phyloP scores from a whole-genome alignment of 495 filamentous ascomycete genomes.

The Talaromyces borbonicus region DNA sequence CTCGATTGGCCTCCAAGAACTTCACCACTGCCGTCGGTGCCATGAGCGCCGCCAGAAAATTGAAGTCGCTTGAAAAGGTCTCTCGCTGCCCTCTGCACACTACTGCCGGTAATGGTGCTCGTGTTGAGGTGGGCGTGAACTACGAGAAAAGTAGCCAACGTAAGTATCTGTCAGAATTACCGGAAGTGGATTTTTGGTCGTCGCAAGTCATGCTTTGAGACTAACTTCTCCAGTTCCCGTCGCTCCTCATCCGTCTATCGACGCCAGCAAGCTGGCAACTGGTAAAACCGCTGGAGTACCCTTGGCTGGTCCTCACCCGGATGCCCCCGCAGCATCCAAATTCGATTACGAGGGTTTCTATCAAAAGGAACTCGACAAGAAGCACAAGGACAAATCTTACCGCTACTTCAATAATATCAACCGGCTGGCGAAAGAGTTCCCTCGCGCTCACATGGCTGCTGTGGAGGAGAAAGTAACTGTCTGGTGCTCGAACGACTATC shows the following conservation, averaged over 20 bases:
- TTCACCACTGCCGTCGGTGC: constrained; percentile 34
- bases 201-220: not conserved
- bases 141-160: constrained; percentile 52
- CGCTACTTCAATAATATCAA: constrained; percentile 99
- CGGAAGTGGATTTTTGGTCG: not conserved
- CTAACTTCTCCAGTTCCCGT: constrained; percentile 13
- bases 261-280: constrained; percentile 4
- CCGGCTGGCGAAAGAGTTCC: constrained; percentile 90
- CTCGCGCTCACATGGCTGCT: constrained; percentile 80
- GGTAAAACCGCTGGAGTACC: constrained; percentile 12
- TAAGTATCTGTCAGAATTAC: constrained; percentile 19
- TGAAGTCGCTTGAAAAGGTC: constrained; percentile 25
- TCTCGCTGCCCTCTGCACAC: constrained; percentile 61
- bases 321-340: constrained; percentile 39
- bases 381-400: constrained; percentile 99
- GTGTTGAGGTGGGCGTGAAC: constrained; percentile 52
- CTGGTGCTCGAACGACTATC: constrained; percentile 98
- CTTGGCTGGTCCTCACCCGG: constrained; percentile 27
- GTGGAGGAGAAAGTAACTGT: constrained; percentile 88
- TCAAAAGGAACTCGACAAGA: constrained; percentile 81
- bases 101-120: constrained; percentile 60
- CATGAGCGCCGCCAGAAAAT: constrained; percentile 20
- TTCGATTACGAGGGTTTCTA: constrained; percentile 95
- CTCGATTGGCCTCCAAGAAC: constrained; percentile 41
- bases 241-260: constrained; percentile 15